Conservation (phyloP, 2,329 filamentous ascomycete species). For the Xylariomycetidae sp. region DNA sequence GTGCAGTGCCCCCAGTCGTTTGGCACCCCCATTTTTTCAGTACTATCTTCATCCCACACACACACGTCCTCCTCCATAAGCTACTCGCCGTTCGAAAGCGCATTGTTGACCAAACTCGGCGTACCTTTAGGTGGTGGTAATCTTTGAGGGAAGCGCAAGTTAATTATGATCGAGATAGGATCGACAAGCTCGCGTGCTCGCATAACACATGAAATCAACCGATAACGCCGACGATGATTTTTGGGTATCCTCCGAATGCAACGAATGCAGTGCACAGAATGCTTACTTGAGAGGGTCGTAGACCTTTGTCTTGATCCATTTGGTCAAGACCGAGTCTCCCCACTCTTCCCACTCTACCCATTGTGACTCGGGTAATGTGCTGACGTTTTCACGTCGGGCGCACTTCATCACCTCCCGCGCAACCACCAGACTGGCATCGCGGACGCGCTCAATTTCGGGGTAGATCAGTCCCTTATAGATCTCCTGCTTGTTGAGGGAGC, state of each 20-base stretch:
- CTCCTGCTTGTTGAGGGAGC: constrained; percentile 75
- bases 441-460: constrained; percentile 82
- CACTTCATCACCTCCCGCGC: constrained; percentile 91
- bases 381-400: constrained; percentile 75
- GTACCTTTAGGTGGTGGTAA: too few relatives aligned
- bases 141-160: too few relatives aligned
- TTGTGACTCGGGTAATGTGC: constrained; percentile 58
- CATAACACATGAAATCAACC: constrained; percentile 6
- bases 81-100: too few relatives aligned
- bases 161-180: too few relatives aligned
- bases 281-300: constrained; percentile 47
- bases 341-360: constrained; percentile 70
- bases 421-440: constrained; percentile 81
- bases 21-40: too few relatives aligned
- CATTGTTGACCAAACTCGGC: too few relatives aligned
- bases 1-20: too few relatives aligned
- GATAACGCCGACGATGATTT: constrained; percentile 21
- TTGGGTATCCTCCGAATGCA: constrained; percentile 7
- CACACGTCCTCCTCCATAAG: too few relatives aligned
- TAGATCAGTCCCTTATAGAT: constrained; percentile 80
- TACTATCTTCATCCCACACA: too few relatives aligned
- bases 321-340: constrained; percentile 56
- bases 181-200: too few relatives aligned
- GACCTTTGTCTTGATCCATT: constrained; percentile 53
- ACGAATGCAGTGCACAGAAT: constrained; percentile 10